Base-by-base conservation (phyloP, 768 basidiomycete genomes). In the Tulasnella sp. region DNA sequence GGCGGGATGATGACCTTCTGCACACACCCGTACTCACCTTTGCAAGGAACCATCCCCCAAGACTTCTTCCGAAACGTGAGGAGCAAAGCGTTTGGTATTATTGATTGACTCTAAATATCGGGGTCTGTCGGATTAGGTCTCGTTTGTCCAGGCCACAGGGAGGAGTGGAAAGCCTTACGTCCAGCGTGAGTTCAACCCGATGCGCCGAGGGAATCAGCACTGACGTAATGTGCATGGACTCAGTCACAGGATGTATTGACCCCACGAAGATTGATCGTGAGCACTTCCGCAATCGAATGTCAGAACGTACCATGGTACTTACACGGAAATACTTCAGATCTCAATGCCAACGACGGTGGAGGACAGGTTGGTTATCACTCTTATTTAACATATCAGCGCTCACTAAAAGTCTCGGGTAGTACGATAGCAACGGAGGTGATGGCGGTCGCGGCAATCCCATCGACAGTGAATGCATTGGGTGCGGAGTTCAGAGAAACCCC, bases 401-500 rank as follows among this genome's bases (percentile, higher is more conserved):
- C 12, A 17, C 34, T 74, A 4, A 70, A n/a, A 7, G 29, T 9
- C 22, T 25, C 3, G 1, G 11, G 36, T 52, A 76, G 75, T 76
- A 76, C 40, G 75, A 76, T 29, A 76, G 75, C 69, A 68, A 76
- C 40, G 76, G 76, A 38, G 76, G 76, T 54, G 49, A 71, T 25
- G 76, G 49, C 14, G 40, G 39, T n/a, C 31, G 9, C 25, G 76
- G 76, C 34, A 77, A 77, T 42, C 76, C 76, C n/a, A 38, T 36
- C n/a, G 11, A 70, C n/a, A 77, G 76, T 37, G 39, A 52, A n/a
- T 77, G 76, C 49, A 36, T 77, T n/a, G 76, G 76, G 76, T 77
- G 52, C 25, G 76, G 2, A 42, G 31, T 14, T 22, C 19, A 11
- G 69, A n/a, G 34, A n/a, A 25, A 67, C 64, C 52, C 34, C 8